phyloP scores from a whole-genome alignment of 2,329 filamentous ascomycete species.

The Curvularia sp. region DNA sequence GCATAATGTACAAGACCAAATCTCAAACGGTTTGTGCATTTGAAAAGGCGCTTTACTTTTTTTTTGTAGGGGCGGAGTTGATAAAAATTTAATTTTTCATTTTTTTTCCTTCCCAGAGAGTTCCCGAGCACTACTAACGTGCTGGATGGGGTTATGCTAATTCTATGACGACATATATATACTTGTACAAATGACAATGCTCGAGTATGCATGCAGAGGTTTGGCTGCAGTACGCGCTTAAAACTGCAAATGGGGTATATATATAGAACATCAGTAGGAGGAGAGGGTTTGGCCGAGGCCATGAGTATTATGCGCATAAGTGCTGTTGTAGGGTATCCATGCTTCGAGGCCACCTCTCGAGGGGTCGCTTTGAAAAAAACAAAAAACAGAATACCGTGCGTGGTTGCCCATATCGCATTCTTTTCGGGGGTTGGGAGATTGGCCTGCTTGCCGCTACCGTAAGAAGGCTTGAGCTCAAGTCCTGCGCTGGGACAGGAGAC shows the following conservation, averaged over 20 bases:
- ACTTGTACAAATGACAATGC: not conserved
- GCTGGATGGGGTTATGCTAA: not conserved
- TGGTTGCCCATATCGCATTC: not conserved
- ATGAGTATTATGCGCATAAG: constrained; percentile 3
- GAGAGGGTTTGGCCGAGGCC: not conserved
- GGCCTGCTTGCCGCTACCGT: not conserved
- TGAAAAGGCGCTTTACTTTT: no score
- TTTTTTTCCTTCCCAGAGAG: not conserved
- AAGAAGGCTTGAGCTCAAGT: not conserved
- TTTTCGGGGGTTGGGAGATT: not conserved
- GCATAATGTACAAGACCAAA: no score
- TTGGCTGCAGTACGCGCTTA: not conserved
- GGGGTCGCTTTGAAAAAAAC: not conserved
- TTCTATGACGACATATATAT: not conserved
- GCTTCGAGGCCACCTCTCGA: not conserved
- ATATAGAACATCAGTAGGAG: not conserved
- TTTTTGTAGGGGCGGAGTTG: no score
- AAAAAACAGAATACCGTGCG: not conserved
- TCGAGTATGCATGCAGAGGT: not conserved
- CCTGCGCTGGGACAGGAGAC: not conserved
- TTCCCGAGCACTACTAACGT: not conserved
- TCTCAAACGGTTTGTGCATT: no score
- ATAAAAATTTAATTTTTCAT: not conserved
- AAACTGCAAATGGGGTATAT: constrained; percentile 19
- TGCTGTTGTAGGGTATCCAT: constrained; percentile 1